phyloP scores from a whole-genome alignment of 345 rosid species.

The Aurinia saxatilis region DNA sequence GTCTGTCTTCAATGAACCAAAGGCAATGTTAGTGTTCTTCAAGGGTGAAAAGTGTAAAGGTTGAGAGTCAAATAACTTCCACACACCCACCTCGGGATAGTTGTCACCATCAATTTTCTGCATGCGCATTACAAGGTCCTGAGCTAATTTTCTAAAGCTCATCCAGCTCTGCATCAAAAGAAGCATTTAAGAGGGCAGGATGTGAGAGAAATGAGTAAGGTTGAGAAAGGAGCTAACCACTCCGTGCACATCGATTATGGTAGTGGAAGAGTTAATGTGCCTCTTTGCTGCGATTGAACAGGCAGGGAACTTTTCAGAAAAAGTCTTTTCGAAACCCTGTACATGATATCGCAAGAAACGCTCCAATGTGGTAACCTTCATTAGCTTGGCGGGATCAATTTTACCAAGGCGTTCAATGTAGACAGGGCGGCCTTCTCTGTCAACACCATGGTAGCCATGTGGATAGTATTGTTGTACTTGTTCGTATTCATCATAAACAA shows the following conservation, averaged over 20 bases:
- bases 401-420: slow-evolving; percentile 83
- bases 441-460: slow-evolving; percentile 96
- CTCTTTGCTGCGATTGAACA: slow-evolving; percentile 82
- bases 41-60: not conserved
- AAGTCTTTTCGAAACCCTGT: slow-evolving; percentile 87
- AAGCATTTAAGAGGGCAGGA: not conserved
- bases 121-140: slow-evolving; percentile 84
- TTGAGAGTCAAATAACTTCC: slow-evolving; percentile 15
- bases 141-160: slow-evolving; percentile 88
- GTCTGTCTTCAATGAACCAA: slow-evolving; percentile 52
- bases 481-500: slow-evolving; percentile 71
- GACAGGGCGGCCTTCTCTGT: slow-evolving; percentile 79
- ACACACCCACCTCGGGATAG: slow-evolving; percentile 84
- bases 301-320: slow-evolving; percentile 85
- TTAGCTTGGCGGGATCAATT: slow-evolving; percentile 67
- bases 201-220: not conserved
- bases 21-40: slow-evolving; percentile 24
- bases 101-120: slow-evolving; percentile 98
- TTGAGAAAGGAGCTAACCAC: slow-evolving; percentile 41
- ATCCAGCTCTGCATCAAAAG: slow-evolving; percentile 61
- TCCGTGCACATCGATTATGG: slow-evolving; percentile 86
- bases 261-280: slow-evolving; percentile 61
- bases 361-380: slow-evolving; percentile 79
- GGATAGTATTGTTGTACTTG: slow-evolving; percentile 79
- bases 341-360: slow-evolving; percentile 85